Evolutionary conservation across 805 yeast genomes (phyloP).

Genomic region (Brettanomyces anomalus): DNA sequence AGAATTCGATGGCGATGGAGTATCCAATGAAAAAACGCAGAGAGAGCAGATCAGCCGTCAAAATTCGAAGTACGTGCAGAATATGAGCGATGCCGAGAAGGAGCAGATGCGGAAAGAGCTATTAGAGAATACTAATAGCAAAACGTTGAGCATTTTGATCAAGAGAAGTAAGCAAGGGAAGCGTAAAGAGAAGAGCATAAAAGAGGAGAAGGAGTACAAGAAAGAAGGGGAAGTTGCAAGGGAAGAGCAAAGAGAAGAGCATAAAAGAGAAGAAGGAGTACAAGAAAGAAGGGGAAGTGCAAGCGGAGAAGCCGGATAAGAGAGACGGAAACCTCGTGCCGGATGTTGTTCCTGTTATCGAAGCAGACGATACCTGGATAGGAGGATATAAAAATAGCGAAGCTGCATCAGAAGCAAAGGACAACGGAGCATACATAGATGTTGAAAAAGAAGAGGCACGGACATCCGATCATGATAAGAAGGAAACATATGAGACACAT

Average conservation of each 20-base stretch:
- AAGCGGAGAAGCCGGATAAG: background rate
- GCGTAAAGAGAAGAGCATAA: constrained; percentile 11
- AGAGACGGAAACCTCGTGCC: background rate
- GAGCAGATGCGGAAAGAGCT: constrained; percentile 58
- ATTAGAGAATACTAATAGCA: constrained; percentile 58
- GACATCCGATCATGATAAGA: background rate
- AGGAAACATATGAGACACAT: background rate
- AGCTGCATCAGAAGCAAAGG: background rate
- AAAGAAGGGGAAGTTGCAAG: no score
- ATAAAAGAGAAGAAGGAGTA: constrained; percentile 24
- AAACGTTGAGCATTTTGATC: constrained; percentile 48
- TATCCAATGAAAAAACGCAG: constrained; percentile 36
- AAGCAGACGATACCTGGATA: constrained; percentile 28
- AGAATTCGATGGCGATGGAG: constrained; percentile 1
- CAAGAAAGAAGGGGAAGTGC: constrained; percentile 4
- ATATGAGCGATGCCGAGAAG: constrained; percentile 61
- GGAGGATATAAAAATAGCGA: constrained; percentile 15
- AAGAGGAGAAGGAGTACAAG: constrained; percentile 12
- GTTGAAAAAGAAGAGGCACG: background rate
- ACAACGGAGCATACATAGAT: background rate
- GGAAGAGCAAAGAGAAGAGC: background rate
- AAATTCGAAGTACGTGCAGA: constrained; percentile 51
- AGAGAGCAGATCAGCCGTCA: constrained; percentile 71
- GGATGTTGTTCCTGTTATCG: constrained; percentile 13
- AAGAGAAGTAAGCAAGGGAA: constrained; percentile 45